Percentiles rank a stretch among this genome's conserved stretches.
Conservation (phyloP, 331 rosid species). For the Saraca asoca region DNA sequence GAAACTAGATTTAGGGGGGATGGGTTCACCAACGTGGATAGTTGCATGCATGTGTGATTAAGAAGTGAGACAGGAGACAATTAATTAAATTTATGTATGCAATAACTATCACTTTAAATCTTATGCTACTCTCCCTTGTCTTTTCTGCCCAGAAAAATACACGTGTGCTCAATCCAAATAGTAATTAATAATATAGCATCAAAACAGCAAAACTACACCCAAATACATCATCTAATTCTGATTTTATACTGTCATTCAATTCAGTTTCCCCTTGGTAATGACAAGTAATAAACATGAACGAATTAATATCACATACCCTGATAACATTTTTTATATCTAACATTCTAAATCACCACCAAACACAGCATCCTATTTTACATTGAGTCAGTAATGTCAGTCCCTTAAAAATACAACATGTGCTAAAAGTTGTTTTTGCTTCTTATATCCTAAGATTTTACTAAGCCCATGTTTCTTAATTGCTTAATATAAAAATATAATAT, state of each 20-base stretch:
- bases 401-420: neutral
- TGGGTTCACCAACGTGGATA: neutral
- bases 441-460: conserved; percentile 2
- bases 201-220: neutral
- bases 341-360: neutral
- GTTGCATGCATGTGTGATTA: neutral
- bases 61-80: neutral
- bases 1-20: conserved; percentile 1
- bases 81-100: conserved; percentile 5
- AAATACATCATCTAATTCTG: neutral
- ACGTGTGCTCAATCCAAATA: neutral
- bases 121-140: neutral
- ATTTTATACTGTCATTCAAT: neutral
- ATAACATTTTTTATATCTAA: neutral
- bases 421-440: neutral
- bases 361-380: too few relatives aligned
- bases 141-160: neutral
- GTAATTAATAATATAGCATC: neutral
- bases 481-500: neutral
- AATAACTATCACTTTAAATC: conserved; percentile 2
- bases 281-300: too few relatives aligned
- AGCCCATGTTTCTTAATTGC: neutral
- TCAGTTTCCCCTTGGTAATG: neutral
- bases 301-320: neutral
- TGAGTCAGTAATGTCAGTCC: too few relatives aligned